Evolutionary conservation across 805 yeast species (phyloP), one percentile per base, ranked within the genome.

Genomic region (Candida alai): DNA sequence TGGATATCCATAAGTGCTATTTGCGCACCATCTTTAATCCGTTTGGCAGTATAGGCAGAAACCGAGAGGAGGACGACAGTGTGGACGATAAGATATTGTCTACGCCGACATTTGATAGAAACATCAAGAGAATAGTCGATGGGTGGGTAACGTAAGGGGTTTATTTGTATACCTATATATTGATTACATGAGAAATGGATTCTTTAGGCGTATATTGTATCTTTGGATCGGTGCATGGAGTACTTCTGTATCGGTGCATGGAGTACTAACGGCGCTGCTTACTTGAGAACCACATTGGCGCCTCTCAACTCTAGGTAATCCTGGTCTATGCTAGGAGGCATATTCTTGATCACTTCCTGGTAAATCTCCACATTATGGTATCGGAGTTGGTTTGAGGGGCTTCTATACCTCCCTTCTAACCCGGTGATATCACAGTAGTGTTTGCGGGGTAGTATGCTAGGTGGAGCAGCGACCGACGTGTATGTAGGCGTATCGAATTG

Each of bases 391-490:
- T 77, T 83, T 17, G 80, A 70, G 0, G 93, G 93, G 17, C 81
- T 71, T 51, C 74, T 80, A 65, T 90, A 90, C 19, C 62, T 72
- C 0, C 88, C 90, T 31, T 76, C 80, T 14, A 90, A 64, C 0
- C 98, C 98, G 0, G 97, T 90, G 30, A 90, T 78, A 53, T 93
- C 98, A 58, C 98, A 90, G 60, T 87, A 89, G 43, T 78, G 81
- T 60, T 82, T 86, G 12, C 70, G 63, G 0, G 97, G 97, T 42
- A 66, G 73, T 44, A 88, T 60, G 3, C 93, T 82, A 1, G 97
- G 97, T 3, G 96, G 95, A 0, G 96, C 95, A 19, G 76, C 76
- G 5, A 89, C 62, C 24, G 80, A 74, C 41, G 78, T 72, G 56
- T 76, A 84, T 0, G 90, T 84, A 8, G 87, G 78, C 5, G 76